phyloP scores from a whole-genome alignment of 2,329 filamentous ascomycete species.

The Dichotomopilus funicola region DNA sequence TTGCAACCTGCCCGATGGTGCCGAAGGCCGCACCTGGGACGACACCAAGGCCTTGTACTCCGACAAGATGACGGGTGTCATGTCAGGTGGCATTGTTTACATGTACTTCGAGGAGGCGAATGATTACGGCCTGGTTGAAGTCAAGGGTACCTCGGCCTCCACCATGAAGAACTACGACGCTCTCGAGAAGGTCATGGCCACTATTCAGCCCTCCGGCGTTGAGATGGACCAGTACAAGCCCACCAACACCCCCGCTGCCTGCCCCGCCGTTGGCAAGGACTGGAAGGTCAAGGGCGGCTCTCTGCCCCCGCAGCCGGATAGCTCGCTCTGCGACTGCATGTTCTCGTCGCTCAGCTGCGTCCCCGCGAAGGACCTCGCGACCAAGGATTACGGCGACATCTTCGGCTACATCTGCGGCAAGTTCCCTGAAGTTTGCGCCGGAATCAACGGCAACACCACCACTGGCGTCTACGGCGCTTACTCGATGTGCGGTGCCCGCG shows the following conservation, averaged over 20 bases:
- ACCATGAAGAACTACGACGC: conserved; percentile 69
- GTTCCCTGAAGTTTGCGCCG: conserved; percentile 51
- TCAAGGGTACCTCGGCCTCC: conserved; percentile 49
- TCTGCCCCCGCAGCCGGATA: conserved; percentile 78
- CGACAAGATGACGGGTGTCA: conserved; percentile 72
- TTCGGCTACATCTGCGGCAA: conserved; percentile 69
- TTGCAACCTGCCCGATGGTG: conserved; percentile 64
- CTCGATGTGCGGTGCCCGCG: conserved; percentile 64
- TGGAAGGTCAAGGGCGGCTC: conserved; percentile 63
- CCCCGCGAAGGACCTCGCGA: conserved; percentile 50
- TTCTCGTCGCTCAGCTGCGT: conserved; percentile 64
- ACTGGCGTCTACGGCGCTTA: conserved; percentile 68
- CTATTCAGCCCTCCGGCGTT: conserved; percentile 59
- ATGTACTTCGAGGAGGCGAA: conserved; percentile 95
- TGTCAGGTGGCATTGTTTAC: conserved; percentile 96
- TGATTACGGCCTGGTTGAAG: conserved; percentile 68
- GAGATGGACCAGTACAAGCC: conserved; percentile 63
- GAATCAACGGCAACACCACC: conserved; percentile 61
- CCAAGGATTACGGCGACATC: conserved; percentile 56
- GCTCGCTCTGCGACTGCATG: conserved; percentile 81
- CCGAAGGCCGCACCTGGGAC: conserved; percentile 67
- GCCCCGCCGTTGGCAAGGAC: conserved; percentile 56
- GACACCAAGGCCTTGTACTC: conserved; percentile 81
- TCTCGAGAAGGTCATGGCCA: conserved; percentile 63
- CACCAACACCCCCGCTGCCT: conserved; percentile 63